Base-by-base conservation (phyloP, 2,329 filamentous ascomycete genomes). In the Colletotrichum orchidophilum region DNA sequence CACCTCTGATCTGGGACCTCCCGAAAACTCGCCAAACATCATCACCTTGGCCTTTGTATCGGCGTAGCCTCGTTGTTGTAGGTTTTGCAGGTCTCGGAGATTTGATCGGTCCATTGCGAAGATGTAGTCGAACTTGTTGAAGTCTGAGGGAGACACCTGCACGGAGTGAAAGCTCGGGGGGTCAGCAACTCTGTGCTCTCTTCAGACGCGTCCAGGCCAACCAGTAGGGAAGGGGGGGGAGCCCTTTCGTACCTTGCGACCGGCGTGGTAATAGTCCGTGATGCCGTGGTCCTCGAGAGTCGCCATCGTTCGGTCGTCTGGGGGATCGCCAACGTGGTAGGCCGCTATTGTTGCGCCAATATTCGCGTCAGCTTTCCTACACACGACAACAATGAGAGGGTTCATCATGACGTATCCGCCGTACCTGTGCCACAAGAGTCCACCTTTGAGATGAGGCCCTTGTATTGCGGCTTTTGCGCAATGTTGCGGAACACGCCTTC, bases 61-160 rank as follows among this genome's bases (percentile, higher is more conserved):
- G n/a, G 87, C 84, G 74, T 88, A 88, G 74, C 88, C 85, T 70
- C 86, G 83, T 73, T 89, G 85, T 74, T 89, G 85, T 78, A 92
- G 82, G 39, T 90, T 85, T 76, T 90, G 80, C 69, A 97, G 82
- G 77, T 97, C 89, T 9, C 87, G 85, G 54, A 97, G 84, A 80
- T 98, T 98, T 55, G 91, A 89, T 59, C 89, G 86, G 79, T 99
- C 96, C 96, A 99, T 99, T 72, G 94, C 95, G 68, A 99, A 91
- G 71, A 99, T 91, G 82, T 97, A 98, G 81, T 98, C 94, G 78
- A 98, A 98, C 18, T 88, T 87, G 66, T 91, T 84, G 76, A 98
- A 97, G 81, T 99, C 96, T 62, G 88, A 87, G 1, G 86, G 81
- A 5, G 83, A 82, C 60, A 91, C 80, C 87, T 90, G 66, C 21